These are phyloP conservation scores for Carex parvula DNA, from an alignment of 176 grass and related monocot species.

Conservation along the genomic window DNA sequence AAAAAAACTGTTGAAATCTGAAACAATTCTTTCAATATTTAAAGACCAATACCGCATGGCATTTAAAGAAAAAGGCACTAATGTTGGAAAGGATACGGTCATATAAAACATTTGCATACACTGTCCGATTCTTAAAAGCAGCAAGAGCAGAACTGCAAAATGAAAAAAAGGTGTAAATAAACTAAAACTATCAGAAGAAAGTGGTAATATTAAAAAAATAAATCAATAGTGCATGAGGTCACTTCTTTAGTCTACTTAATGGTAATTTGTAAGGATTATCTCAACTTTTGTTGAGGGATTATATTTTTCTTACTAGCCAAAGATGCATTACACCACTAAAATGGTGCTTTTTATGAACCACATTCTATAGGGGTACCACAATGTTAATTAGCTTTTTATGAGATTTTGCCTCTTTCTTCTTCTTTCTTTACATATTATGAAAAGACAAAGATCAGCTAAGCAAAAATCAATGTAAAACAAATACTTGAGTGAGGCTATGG, in stretches of 20 bases:
- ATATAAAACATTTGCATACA: slow-evolving; percentile 88
- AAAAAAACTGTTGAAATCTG: neutral
- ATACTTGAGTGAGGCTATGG: neutral
- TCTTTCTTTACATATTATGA: neutral
- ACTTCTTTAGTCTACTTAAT: neutral
- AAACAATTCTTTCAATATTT: slow-evolving; percentile 2
- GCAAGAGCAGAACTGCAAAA: slow-evolving; percentile 60
- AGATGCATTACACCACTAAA: neutral
- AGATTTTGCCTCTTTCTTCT: neutral
- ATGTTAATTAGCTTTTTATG: neutral
- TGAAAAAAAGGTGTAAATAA: slow-evolving; percentile 1
- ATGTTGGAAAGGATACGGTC: slow-evolving; percentile 66
- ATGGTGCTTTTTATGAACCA: neutral
- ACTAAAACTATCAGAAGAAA: neutral
- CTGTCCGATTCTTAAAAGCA: slow-evolving; percentile 57
- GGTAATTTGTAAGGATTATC: neutral
- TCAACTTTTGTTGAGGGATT: neutral
- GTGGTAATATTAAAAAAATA: neutral
- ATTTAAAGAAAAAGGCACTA: neutral
- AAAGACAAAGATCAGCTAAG: neutral
- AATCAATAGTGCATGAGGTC: neutral
- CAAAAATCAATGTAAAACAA: neutral
- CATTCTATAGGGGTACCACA: neutral
- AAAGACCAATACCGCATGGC: neutral
- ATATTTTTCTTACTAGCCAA: neutral